Percentiles rank a stretch among this genome's conserved stretches.
phyloP scores from a whole-genome alignment of 2,329 filamentous ascomycete species.

The Emericellopsis atlantica region DNA sequence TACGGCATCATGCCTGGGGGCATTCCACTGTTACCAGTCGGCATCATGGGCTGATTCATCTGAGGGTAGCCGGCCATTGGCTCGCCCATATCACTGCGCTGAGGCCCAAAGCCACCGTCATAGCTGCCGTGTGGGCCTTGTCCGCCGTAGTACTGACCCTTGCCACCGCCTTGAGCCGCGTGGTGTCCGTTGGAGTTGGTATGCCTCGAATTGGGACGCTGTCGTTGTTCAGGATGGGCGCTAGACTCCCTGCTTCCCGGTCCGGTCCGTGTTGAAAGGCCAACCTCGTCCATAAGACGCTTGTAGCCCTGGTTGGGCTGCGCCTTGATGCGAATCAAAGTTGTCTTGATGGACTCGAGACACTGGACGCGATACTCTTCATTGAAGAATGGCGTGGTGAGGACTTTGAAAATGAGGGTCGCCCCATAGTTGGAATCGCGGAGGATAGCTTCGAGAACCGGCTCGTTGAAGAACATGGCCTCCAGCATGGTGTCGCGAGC shows the following conservation, averaged over 20 bases:
- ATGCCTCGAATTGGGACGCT: slow-evolving; percentile 44
- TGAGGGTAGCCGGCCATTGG: slow-evolving; percentile 34
- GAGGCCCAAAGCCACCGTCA: slow-evolving; percentile 37
- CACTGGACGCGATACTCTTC: slow-evolving; percentile 80
- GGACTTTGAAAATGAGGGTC: slow-evolving; percentile 94
- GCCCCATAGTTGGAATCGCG: slow-evolving; percentile 85
- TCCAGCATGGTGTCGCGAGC: slow-evolving; percentile 82
- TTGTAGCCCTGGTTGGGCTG: slow-evolving; percentile 95
- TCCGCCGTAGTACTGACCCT: slow-evolving; percentile 37
- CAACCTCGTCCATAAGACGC: slow-evolving; percentile 96
- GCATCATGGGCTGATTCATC: slow-evolving; percentile 18
- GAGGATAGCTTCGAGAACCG: slow-evolving; percentile 79
- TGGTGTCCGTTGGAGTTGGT: slow-evolving; percentile 30
- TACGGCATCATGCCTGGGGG: slow-evolving; percentile 37
- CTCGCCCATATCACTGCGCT: slow-evolving; percentile 41
- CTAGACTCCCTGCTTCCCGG: slow-evolving; percentile 21
- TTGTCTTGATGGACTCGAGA: slow-evolving; percentile 81
- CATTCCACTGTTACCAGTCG: slow-evolving; percentile 26
- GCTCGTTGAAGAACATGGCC: slow-evolving; percentile 88
- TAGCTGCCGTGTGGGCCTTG: slow-evolving; percentile 32
- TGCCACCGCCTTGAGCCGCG: slow-evolving; percentile 22
- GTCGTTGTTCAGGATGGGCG: slow-evolving; percentile 33
- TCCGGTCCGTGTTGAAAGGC: slow-evolving; percentile 57
- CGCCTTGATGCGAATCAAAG: slow-evolving; percentile 81
- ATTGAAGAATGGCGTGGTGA: slow-evolving; percentile 95